Conservation (phyloP, 768 basidiomycete species). For the Daedaleopsis nitida region DNA sequence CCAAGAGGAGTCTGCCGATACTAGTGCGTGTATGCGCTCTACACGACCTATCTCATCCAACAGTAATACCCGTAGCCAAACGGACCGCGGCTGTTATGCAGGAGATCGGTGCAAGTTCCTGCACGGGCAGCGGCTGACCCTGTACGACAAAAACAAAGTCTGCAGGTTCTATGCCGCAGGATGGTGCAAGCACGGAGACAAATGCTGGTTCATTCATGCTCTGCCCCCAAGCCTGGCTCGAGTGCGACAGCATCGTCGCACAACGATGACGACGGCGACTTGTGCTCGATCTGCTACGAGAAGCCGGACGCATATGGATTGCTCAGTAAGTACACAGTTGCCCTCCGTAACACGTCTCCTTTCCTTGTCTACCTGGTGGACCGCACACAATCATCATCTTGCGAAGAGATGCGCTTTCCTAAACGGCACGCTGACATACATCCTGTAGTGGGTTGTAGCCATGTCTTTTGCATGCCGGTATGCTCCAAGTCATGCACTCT, state of each 20-base stretch:
- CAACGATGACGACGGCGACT: constrained; percentile 42
- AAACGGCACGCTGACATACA: constrained; percentile 1
- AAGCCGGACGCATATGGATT: constrained; percentile 69
- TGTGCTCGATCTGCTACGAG: constrained; percentile 78
- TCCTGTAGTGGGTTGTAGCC: constrained; percentile 64
- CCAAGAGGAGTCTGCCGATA: constrained; percentile 72
- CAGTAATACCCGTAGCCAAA: constrained; percentile 26
- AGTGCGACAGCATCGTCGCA: not conserved
- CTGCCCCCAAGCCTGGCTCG: constrained; percentile 22
- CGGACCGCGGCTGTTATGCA: constrained; percentile 68
- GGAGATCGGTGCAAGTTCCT: constrained; percentile 76
- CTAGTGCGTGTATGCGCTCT: constrained; percentile 35
- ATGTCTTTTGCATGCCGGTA: constrained; percentile 77
- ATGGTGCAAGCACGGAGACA: constrained; percentile 66
- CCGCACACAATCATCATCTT: not conserved
- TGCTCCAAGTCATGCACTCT: constrained; percentile 18
- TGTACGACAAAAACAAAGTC: constrained; percentile 70
- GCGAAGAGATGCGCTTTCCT: not conserved
- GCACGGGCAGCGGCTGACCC: constrained; percentile 62
- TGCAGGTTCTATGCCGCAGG: constrained; percentile 70
- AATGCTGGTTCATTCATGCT: constrained; percentile 77
- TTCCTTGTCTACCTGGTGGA: not conserved
- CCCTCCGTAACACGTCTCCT: not conserved
- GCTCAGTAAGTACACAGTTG: constrained; percentile 46
- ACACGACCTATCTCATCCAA: not conserved